Evolutionary conservation across 805 yeast genomes (phyloP).

Genomic region (Metschnikowia dekortorum): DNA sequence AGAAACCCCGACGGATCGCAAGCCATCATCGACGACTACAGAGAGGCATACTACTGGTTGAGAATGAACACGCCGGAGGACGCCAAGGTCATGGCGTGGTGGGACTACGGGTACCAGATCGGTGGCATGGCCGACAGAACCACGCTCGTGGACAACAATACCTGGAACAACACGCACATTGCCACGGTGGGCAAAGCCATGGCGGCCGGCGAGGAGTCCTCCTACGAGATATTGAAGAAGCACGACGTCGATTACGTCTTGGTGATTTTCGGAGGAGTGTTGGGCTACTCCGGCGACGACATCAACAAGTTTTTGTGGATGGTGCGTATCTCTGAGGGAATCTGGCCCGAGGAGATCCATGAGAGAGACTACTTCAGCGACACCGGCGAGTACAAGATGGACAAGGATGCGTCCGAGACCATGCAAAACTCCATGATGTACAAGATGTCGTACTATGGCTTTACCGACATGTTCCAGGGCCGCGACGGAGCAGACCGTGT

Average conservation of each 20-base stretch:
- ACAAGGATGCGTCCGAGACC: conserved; percentile 71
- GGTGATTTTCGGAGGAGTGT: conserved; percentile 87
- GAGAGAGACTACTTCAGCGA: conserved; percentile 83
- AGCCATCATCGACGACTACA: conserved; percentile 86
- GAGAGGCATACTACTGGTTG: conserved; percentile 99
- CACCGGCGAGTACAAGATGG: conserved; percentile 85
- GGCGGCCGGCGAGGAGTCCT: conserved; percentile 82
- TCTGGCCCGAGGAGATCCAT: conserved; percentile 97
- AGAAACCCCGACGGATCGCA: conserved; percentile 80
- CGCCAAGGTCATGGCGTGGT: conserved; percentile 96
- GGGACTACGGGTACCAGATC: conserved; percentile 99
- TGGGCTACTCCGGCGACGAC: conserved; percentile 96
- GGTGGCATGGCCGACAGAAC: conserved; percentile 99
- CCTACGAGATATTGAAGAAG: conserved; percentile 82
- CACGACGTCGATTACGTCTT: conserved; percentile 95
- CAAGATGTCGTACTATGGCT: conserved; percentile 89
- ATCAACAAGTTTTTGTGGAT: conserved; percentile 96
- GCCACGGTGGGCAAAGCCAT: conserved; percentile 99
- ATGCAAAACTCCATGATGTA: conserved; percentile 92
- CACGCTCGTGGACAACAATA: conserved; percentile 95
- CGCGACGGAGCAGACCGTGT: conserved; percentile 77
- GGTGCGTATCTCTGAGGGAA: conserved; percentile 98
- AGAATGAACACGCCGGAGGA: conserved; percentile 97
- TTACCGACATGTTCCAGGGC: conserved; percentile 63
- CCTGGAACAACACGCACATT: conserved; percentile 99